Evolutionary conservation across 805 yeast species (phyloP), one percentile per base, ranked within the genome.

Genomic region (Dipodascus albidus): DNA sequence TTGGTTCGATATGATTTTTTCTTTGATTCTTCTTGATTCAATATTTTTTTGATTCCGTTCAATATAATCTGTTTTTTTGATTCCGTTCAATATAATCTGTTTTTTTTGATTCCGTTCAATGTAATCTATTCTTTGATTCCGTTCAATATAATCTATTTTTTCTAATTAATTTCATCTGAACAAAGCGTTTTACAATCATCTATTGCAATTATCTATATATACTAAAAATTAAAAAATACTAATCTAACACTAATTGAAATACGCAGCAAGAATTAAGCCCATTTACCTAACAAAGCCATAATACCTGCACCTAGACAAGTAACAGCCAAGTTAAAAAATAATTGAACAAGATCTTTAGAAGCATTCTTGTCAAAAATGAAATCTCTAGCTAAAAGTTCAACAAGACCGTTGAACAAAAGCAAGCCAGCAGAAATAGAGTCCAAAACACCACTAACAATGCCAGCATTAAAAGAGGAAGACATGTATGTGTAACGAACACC

Each of bases 381-480:
- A 63, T 85, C 91, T 56, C 82, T 80, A 2, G 89, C 91, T 73
- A 85, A 70, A 55, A 85, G 73, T 68, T 85, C 91, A 24, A 85
- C 88, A 53, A 84, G 66, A 49, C 88, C 86, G 48, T 87, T 81
- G 67, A 84, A 85, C 44, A 85, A 68, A 59, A 85, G 71, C 55
- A 85, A 77, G 42, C 91, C 91, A 1, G 88, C 78, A 21, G 89
- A 82, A 53, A 84, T 74, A 1, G 87, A 70, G 64, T 85, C 89
- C 54, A 84, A 75, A 0, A 80, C 75, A 50, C 91, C 91, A 52
- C 76, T 73, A 2, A 81, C 74, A 47, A 83, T 72, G 49, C 74
- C 70, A 1, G 85, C 80, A 6, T 67, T 73, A 63, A 74, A 74
- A 2, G 83, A 76, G 24, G 73, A 74, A 33, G 81, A 77, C 31